Base-by-base conservation (phyloP, 441 rosid genomes). In the Gossypium trilobum region DNA sequence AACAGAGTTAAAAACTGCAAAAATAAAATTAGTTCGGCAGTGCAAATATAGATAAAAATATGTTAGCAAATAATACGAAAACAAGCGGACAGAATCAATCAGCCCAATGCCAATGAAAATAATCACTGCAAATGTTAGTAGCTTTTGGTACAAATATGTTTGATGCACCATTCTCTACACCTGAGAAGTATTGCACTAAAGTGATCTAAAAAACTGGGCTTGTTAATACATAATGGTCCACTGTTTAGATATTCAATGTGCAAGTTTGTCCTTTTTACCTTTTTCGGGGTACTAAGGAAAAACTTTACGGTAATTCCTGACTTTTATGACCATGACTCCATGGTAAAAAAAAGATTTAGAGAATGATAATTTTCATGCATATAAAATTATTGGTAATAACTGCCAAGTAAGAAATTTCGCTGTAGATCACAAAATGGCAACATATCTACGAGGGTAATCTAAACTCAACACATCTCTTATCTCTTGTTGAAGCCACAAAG, bases 391-490 rank as follows among this genome's bases (percentile, higher is more conserved):
- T 48, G 7, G 39, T 7, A 23, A 25, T 14, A 48, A 44, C 42
- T 48, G n/a, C 39, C 57, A n/a, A 11, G 55, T 20, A 56, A n/a
- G 42, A 8, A 23, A 65, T 13, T 65, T 44, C 13, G 14, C 56
- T 13, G 57, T 46, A 48, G 70, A 66, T 48, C 56, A 66, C 3
- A 0, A 48, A 66, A 46, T 46, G 42, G 57, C 3, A 46, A 46
- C 70, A 66, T 46, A 46, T 66, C 20, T 23, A 23, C 16, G 23
- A 29, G 52, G 70, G 29, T 66, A 23, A 48, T 46, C 39, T 23
- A 23, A 22, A 66, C 33, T 48, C 51, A 25, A 48, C 66, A 61
- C 23, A 31, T 61, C 66, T 44, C 70, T 23, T n/a, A 48, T 66
- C 31, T 25, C 56, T 48, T 23, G 51, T 48, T 48, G 57, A 46